Evolutionary conservation across 106 monocot species (phyloP), one percentile per base, ranked within the genome.

Genomic region (Iris macrosiphon): DNA sequence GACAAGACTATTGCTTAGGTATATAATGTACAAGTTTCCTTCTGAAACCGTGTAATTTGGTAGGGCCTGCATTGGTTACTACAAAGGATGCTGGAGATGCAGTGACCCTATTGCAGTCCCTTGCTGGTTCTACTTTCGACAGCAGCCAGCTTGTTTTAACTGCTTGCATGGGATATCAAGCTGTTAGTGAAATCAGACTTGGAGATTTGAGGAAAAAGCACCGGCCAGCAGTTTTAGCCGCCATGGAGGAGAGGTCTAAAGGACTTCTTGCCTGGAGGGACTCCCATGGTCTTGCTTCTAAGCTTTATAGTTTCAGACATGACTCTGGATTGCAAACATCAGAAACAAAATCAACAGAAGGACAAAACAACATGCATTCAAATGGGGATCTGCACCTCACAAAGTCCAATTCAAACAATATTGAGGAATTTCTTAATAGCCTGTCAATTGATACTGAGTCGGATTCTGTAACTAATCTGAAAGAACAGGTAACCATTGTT

Each of bases 81-180:
- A 86, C 95, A 63, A 90, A 78, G 55, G 95, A 96, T 80, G 79
- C 89, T 57, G 95, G 95, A 46, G 95, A 90, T 83, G 95, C 89
- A 37, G 76, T 96, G 61, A 90, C 95, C 19, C 61, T 90, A 52
- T 64, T 96, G 55, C 95, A 96, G 61, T 85, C 95, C 23, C 79
- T 96, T 57, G 71, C 95, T 69, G 90, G 95, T 55, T 96, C 95
- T 33, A 96, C 95, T 47, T 96, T 96, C 65, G 95, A 96, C 58
- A 89, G 89, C 38, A 90, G 95, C 50, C 95, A 96, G 54, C 89
- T 96, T 60, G 95, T 96, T 27, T 57, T 96, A 57, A 83, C 90
- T 32, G 95, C 95, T 40, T 96, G 82, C 62, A 86, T 96, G 89
- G 95, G 89, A 19, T 90, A 90, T 70, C 95, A 89, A 76, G 52